Conservation (phyloP, 179 eudicot species). For the Sideroxylon spinosum region DNA sequence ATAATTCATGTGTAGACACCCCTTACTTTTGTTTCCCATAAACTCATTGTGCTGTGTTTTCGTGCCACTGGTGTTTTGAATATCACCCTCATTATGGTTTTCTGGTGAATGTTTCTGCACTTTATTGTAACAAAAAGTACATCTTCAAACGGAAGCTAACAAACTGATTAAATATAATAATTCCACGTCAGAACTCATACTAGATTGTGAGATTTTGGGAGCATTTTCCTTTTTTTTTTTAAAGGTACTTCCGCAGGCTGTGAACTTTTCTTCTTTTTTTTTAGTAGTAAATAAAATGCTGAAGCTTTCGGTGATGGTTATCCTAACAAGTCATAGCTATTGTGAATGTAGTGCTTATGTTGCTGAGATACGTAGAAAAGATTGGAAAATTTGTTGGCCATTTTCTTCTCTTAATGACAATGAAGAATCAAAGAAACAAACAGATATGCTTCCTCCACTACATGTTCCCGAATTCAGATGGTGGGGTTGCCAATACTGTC, state of each 20-base stretch:
- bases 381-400: conserved; percentile 25
- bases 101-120: not conserved
- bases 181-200: no score
- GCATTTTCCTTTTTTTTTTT: not conserved
- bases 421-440: conserved; percentile 8
- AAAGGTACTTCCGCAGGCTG: not conserved
- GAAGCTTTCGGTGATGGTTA: not conserved
- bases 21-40: conserved; percentile 2
- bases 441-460: conserved; percentile 23
- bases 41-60: not conserved
- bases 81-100: not conserved
- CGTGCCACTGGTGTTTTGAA: not conserved
- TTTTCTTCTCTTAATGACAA: conserved; percentile 15
- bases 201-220: not conserved
- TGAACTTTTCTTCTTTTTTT: not conserved
- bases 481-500: conserved; percentile 27
- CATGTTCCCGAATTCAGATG: conserved; percentile 21
- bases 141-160: not conserved
- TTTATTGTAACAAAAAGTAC: not conserved
- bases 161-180: not conserved
- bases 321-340: conserved; percentile 7
- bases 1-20: not conserved
- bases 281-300: not conserved
- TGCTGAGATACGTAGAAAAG: conserved; percentile 23
- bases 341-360: conserved; percentile 23